phyloP scores from a whole-genome alignment of 2,329 filamentous ascomycete species.

The Xylaria hypoxylon region DNA sequence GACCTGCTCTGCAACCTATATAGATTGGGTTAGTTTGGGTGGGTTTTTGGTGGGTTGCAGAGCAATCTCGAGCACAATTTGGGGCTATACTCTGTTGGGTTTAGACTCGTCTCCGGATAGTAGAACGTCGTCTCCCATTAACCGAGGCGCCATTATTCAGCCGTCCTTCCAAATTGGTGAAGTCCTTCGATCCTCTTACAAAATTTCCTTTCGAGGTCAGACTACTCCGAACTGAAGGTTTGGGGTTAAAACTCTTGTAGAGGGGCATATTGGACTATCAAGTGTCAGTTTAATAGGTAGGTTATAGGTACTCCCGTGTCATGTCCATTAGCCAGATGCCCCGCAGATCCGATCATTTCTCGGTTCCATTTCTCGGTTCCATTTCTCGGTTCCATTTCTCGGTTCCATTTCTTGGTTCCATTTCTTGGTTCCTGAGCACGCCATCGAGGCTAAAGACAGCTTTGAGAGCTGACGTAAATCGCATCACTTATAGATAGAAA shows the following conservation, averaged over 20 bases:
- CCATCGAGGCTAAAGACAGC: conserved; percentile 48
- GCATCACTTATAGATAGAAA: conserved; percentile 18
- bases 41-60: too few relatives aligned
- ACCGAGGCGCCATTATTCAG: conserved; percentile 14
- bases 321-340: conserved; percentile 21
- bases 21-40: too few relatives aligned
- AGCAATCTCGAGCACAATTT: too few relatives aligned
- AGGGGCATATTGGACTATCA: conserved; percentile 13
- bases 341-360: conserved; percentile 24
- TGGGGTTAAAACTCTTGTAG: background rate
- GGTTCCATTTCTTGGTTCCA: too few relatives aligned
- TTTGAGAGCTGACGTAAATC: conserved; percentile 31
- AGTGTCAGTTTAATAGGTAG: conserved; percentile 6
- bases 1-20: too few relatives aligned
- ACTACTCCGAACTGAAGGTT: background rate
- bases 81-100: too few relatives aligned
- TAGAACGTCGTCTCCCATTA: too few relatives aligned
- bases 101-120: too few relatives aligned
- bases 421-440: conserved; percentile 47
- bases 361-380: conserved; percentile 27
- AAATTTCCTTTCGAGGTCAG: conserved; percentile 3
- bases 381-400: conserved; percentile 16
- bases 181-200: conserved; percentile 19
- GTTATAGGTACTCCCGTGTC: background rate
- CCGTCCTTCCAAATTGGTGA: conserved; percentile 29